A percentile compares a stretch with the other conserved stretches of the same genome.
These are phyloP conservation scores for Colletotrichum coccodes DNA, from an alignment of 2,329 filamentous ascomycete genomes.

Conservation along the genomic window DNA sequence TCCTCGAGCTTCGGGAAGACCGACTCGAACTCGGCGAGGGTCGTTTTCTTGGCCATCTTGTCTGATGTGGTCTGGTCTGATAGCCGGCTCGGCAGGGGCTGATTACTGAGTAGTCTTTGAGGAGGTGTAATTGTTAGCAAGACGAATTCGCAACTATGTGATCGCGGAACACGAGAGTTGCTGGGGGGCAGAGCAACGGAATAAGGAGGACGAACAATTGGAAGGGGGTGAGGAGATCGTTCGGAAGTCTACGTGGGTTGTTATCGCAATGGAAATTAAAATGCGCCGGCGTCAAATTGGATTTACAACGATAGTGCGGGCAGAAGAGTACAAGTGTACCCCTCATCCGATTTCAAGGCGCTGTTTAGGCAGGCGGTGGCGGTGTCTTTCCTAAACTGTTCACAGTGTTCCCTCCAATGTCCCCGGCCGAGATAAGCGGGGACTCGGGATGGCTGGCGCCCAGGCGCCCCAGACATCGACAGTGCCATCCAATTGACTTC, in stretches of 20 bases:
- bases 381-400: background rate
- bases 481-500: background rate
- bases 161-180: background rate
- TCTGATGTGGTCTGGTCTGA: slow-evolving; percentile 23
- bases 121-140: background rate
- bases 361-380: slow-evolving; percentile 25
- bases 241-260: background rate
- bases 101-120: background rate
- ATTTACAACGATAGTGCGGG: slow-evolving; percentile 12
- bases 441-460: slow-evolving; percentile 23
- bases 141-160: background rate
- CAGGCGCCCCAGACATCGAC: slow-evolving; percentile 8
- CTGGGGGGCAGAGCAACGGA: background rate
- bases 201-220: background rate
- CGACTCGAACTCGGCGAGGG: slow-evolving; percentile 86
- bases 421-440: background rate
- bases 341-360: slow-evolving; percentile 28
- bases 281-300: slow-evolving; percentile 14
- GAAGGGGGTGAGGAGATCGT: background rate
- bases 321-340: slow-evolving; percentile 1
- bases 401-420: background rate
- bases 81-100: background rate
- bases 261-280: slow-evolving; percentile 3
- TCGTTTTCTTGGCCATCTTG: slow-evolving; percentile 76
- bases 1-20: slow-evolving; percentile 89